Percentiles rank a stretch among this genome's conserved stretches.
Conservation (phyloP, 2,329 filamentous ascomycete species). For the Neonectria sp. region DNA sequence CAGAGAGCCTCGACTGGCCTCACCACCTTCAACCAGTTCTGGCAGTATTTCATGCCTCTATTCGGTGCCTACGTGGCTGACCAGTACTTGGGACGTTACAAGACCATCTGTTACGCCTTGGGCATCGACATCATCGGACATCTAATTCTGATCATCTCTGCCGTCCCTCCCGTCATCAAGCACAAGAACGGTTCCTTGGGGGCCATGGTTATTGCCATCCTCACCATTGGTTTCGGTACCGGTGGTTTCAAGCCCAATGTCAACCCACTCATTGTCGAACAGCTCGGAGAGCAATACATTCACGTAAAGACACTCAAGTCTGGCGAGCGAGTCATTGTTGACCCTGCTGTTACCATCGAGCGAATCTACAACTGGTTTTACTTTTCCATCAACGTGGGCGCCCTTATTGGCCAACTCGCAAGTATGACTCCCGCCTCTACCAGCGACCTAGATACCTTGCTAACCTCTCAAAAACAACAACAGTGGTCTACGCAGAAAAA, state of each 20-base stretch:
- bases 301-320: constrained; percentile 65
- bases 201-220: constrained; percentile 74
- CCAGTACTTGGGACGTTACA: constrained; percentile 77
- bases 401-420: constrained; percentile 72
- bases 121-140: constrained; percentile 75
- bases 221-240: constrained; percentile 72
- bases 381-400: constrained; percentile 80
- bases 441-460: background rate
- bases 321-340: constrained; percentile 76
- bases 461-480: constrained; percentile 8
- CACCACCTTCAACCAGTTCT: constrained; percentile 69
- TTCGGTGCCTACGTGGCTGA: constrained; percentile 66
- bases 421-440: constrained; percentile 49
- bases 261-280: constrained; percentile 76
- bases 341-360: constrained; percentile 73
- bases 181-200: constrained; percentile 70
- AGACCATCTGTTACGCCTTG: constrained; percentile 76
- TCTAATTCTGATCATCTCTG: constrained; percentile 75
- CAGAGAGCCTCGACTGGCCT: constrained; percentile 66
- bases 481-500: constrained; percentile 78
- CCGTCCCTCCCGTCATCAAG: constrained; percentile 74
- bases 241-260: constrained; percentile 85
- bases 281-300: constrained; percentile 70
- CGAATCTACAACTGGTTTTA: constrained; percentile 81
- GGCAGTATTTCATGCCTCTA: constrained; percentile 73